Evolutionary conservation across 176 grass and related monocot genomes (phyloP).

Genomic region (Lolium multiflorum): DNA sequence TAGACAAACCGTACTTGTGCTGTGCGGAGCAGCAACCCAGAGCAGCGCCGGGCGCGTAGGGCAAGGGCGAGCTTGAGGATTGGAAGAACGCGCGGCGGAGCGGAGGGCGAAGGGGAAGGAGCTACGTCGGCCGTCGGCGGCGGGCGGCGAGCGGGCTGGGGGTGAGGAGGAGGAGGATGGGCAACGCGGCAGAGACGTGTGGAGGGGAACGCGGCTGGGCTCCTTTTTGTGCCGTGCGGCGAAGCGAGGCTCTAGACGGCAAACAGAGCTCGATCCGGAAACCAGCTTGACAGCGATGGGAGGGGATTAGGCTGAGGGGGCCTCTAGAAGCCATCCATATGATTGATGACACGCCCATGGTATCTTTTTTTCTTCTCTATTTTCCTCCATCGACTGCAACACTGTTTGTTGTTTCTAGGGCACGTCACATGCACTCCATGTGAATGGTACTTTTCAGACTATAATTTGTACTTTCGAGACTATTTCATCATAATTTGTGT

Average conservation of each 20-base stretch:
- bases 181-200: conserved; percentile 43
- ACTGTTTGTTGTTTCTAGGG: not conserved
- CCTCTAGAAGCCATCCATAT: conserved; percentile 41
- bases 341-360: not conserved
- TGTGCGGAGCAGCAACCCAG: not conserved
- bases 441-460: too few species aligned
- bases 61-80: not conserved
- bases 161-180: not conserved
- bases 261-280: conserved; percentile 12
- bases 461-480: too few species aligned
- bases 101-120: not conserved
- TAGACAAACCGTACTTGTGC: not conserved
- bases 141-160: not conserved
- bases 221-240: conserved; percentile 45
- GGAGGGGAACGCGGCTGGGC: conserved; percentile 39
- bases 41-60: not conserved
- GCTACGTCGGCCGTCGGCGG: conserved; percentile 38
- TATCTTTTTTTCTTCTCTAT: not conserved
- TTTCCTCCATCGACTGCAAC: not conserved
- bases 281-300: not conserved
- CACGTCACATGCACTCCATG: not conserved
- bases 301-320: conserved; percentile 1
- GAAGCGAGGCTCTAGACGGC: conserved; percentile 51
- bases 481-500: too few species aligned
- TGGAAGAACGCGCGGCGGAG: not conserved